Conservation (phyloP, 306 rosid genomes). For the Quercus agrifolia region DNA sequence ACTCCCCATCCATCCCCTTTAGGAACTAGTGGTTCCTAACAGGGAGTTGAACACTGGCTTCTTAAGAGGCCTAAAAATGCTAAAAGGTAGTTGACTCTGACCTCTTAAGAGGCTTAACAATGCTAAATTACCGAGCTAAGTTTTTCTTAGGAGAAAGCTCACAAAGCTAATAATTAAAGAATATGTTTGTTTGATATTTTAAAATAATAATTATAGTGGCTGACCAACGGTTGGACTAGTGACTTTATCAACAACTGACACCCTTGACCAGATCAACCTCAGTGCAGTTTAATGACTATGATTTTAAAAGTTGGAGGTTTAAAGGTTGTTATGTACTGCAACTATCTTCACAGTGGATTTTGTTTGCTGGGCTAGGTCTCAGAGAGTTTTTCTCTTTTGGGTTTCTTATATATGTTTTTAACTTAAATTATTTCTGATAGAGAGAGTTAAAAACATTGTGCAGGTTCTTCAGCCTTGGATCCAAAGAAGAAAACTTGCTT, state of each 20-base stretch:
- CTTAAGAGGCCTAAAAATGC: no score
- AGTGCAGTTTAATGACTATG: not conserved
- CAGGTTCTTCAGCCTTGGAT: slow-evolving; percentile 96
- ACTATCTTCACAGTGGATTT: no score
- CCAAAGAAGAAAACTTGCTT: slow-evolving; percentile 65
- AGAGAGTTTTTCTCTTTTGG: no score
- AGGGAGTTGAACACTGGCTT: no score
- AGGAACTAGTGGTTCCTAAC: no score
- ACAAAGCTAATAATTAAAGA: not conserved
- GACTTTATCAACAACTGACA: not conserved
- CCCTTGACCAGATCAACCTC: not conserved
- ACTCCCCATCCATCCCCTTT: no score
- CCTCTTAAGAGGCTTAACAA: not conserved
- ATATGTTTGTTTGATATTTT: not conserved
- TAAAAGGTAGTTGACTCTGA: not conserved
- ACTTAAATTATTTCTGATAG: not conserved
- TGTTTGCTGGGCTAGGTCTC: no score
- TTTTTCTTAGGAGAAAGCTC: not conserved
- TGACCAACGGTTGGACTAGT: not conserved
- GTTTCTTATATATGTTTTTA: no score
- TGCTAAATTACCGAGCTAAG: not conserved
- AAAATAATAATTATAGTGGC: not conserved
- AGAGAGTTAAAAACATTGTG: slow-evolving; percentile 15
- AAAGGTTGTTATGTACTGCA: no score
- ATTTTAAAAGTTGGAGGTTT: not conserved